Conservation (phyloP, 75 land plant genomes). For the Ceratopteris richardii region DNA sequence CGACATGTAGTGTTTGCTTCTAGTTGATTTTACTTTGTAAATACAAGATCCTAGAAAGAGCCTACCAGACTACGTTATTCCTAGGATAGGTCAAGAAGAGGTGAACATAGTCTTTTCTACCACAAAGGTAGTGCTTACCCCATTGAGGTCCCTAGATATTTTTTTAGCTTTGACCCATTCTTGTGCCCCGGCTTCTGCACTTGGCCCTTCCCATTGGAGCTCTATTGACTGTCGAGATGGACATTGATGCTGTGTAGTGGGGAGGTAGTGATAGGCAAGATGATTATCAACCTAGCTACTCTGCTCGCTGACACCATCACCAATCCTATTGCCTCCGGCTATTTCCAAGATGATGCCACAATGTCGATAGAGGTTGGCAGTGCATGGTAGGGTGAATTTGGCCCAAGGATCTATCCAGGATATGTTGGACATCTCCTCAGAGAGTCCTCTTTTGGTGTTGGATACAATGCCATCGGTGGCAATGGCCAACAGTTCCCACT, state of each 20-base stretch:
- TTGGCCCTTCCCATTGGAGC: slow-evolving; percentile 31
- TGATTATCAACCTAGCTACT: slow-evolving; percentile 26
- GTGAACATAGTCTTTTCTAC: slow-evolving; percentile 14
- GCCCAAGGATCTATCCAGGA: slow-evolving; percentile 16
- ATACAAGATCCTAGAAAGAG: no score
- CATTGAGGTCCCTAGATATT: no score
- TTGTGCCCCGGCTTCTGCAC: slow-evolving; percentile 42
- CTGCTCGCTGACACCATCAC: slow-evolving; percentile 21
- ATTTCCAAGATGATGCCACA: slow-evolving; percentile 9
- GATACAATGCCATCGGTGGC: slow-evolving; percentile 21
- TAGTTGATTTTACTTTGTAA: no score
- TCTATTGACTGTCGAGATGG: slow-evolving; percentile 21
- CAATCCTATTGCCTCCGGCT: slow-evolving; percentile 21
- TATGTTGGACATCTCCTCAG: slow-evolving; percentile 17
- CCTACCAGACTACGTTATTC: no score
- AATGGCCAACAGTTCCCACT: slow-evolving; percentile 13
- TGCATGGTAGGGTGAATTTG: slow-evolving; percentile 19
- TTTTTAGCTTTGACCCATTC: no score
- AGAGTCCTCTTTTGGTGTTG: slow-evolving; percentile 8
- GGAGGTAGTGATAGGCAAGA: slow-evolving; percentile 22
- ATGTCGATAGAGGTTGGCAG: slow-evolving; percentile 18
- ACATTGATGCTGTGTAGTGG: slow-evolving; percentile 9
- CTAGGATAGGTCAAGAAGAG: no score
- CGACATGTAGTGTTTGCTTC: no score
- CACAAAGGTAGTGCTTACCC: no score